These are phyloP conservation scores for Anthracocystis panici-leucophaei DNA, from an alignment of 1,284 basidiomycete genomes.

Conservation along the genomic window DNA sequence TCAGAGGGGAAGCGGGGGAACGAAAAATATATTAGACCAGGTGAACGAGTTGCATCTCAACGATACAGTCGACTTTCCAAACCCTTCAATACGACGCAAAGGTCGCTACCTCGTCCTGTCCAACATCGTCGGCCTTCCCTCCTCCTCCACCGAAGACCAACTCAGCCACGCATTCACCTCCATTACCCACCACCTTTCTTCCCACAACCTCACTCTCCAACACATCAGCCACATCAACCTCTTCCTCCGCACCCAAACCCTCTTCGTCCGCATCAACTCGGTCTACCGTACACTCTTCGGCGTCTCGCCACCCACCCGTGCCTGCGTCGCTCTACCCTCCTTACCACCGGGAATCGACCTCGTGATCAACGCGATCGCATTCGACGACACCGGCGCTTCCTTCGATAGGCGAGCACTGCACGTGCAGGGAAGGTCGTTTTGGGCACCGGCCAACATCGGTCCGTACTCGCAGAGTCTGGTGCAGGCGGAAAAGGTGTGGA, in stretches of 20 bases:
- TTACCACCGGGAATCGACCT: conserved; percentile 21
- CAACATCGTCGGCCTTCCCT: conserved; percentile 28
- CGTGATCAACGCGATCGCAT: conserved; percentile 26
- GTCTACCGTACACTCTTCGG: conserved; percentile 87
- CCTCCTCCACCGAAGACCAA: conserved; percentile 27
- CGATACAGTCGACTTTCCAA: conserved; percentile 1
- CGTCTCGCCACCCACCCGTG: conserved; percentile 89
- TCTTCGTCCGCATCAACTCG: conserved; percentile 62
- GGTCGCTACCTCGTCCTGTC: conserved; percentile 32
- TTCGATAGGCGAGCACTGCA: conserved; percentile 75
- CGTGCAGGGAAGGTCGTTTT: conserved; percentile 94
- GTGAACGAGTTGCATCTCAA: not conserved
- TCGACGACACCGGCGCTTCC: conserved; percentile 9
- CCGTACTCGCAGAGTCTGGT: conserved; percentile 94
- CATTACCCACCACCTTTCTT: conserved; percentile 13
- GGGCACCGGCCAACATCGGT: conserved; percentile 99
- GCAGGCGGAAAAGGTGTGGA: conserved; percentile 81
- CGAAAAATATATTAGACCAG: not conserved
- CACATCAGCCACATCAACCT: conserved; percentile 84
- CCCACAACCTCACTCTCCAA: conserved; percentile 59
- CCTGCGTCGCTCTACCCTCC: conserved; percentile 80
- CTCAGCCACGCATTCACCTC: conserved; percentile 22
- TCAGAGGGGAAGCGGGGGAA: not conserved
- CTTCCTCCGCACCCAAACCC: conserved; percentile 75
- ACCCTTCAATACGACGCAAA: conserved; percentile 18